These are phyloP conservation scores for Sphagnurus paluster DNA, from an alignment of 1,284 basidiomycete genomes.

Conservation along the genomic window DNA sequence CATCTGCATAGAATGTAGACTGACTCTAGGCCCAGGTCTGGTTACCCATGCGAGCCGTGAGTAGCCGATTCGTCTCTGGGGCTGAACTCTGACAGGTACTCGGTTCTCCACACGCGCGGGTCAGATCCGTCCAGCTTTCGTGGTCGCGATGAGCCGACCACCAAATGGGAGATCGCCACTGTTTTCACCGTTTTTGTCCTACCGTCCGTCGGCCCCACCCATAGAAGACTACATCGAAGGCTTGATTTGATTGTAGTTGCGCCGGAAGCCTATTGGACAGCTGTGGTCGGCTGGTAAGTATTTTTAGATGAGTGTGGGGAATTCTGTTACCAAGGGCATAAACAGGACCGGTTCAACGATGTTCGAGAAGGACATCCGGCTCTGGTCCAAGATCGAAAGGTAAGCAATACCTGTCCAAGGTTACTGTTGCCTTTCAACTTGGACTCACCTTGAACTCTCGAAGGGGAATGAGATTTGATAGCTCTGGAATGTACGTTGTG, in stretches of 20 bases:
- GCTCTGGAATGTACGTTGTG: slow-evolving; percentile 64
- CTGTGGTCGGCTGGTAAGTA: slow-evolving; percentile 75
- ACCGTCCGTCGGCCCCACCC: slow-evolving; percentile 35
- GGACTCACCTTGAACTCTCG: slow-evolving; percentile 5
- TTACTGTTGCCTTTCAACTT: slow-evolving; percentile 1
- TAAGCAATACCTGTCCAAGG: too few species aligned
- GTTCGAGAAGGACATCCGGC: slow-evolving; percentile 78
- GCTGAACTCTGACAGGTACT: too few species aligned
- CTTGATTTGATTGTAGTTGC: slow-evolving; percentile 76
- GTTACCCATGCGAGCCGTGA: slow-evolving; percentile 70
- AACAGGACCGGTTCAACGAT: slow-evolving; percentile 77
- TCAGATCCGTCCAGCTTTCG: slow-evolving; percentile 63
- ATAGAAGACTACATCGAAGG: slow-evolving; percentile 49
- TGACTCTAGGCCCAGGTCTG: slow-evolving; percentile 50
- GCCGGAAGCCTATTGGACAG: slow-evolving; percentile 73
- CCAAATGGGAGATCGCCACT: slow-evolving; percentile 71
- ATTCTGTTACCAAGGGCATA: not conserved
- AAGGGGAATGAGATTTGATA: slow-evolving; percentile 80
- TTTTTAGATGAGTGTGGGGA: slow-evolving; percentile 1
- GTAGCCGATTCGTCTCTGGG: slow-evolving; percentile 24
- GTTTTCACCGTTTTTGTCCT: slow-evolving; percentile 67
- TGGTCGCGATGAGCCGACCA: slow-evolving; percentile 48
- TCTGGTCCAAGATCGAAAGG: slow-evolving; percentile 68
- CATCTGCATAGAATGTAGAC: too few species aligned
- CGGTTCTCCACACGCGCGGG: too few species aligned